Conservation (phyloP, 2,329 filamentous ascomycete genomes). For the Torrubiella hemipterigena region DNA sequence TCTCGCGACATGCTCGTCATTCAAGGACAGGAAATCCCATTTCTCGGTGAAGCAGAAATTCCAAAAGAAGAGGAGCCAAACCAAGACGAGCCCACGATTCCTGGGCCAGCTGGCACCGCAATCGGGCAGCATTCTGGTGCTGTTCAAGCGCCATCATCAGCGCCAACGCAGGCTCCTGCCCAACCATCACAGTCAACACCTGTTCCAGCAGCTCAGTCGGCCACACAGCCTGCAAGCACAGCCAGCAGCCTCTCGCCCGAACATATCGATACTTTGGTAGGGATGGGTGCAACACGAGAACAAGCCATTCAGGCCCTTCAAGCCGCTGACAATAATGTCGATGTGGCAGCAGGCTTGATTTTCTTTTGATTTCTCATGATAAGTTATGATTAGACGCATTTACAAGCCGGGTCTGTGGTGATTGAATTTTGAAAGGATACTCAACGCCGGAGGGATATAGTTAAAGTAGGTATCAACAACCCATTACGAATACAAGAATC, state of each 20-base stretch:
- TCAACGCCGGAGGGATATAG: too few relatives aligned
- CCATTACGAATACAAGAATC: too few relatives aligned
- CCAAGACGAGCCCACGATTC: slow-evolving; percentile 69
- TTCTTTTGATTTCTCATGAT: slow-evolving; percentile 28
- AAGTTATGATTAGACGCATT: too few relatives aligned
- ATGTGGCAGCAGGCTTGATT: slow-evolving; percentile 75
- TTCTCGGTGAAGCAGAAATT: slow-evolving; percentile 86
- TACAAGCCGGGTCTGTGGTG: too few relatives aligned
- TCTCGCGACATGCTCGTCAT: slow-evolving; percentile 77
- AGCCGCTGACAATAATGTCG: slow-evolving; percentile 74
- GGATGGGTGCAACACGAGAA: slow-evolving; percentile 64
- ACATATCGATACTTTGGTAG: slow-evolving; percentile 62
- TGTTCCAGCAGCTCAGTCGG: slow-evolving; percentile 8
- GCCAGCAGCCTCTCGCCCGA: slow-evolving; percentile 40
- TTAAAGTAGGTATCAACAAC: too few relatives aligned
- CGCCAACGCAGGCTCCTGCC: slow-evolving; percentile 12
- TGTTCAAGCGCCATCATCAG: slow-evolving; percentile 30
- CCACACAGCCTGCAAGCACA: slow-evolving; percentile 14
- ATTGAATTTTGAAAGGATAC: too few relatives aligned
- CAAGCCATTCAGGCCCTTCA: slow-evolving; percentile 72
- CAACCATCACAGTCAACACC: slow-evolving; percentile 13
- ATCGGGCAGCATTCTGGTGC: slow-evolving; percentile 78
- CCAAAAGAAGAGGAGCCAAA: slow-evolving; percentile 74
- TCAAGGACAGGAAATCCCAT: slow-evolving; percentile 76
- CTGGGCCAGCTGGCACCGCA: slow-evolving; percentile 77